These are phyloP conservation scores for Aspergillus spinulosporus DNA, from an alignment of 2,329 filamentous ascomycete species.

Conservation along the genomic window DNA sequence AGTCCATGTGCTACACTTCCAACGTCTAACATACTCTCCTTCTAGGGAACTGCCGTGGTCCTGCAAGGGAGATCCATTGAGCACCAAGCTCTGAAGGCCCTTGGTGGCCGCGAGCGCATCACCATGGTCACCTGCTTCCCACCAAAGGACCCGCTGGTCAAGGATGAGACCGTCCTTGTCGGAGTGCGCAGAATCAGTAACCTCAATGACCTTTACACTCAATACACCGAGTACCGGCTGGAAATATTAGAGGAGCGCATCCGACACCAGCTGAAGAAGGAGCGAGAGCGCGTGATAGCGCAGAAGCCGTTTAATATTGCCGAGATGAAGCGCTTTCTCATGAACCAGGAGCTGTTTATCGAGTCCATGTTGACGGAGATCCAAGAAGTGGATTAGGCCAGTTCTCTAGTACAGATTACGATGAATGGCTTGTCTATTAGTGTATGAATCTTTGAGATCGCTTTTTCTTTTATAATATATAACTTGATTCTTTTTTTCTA, in stretches of 20 bases:
- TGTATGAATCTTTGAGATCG: too few species aligned
- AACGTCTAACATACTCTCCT: too few species aligned
- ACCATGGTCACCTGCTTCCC: too few species aligned
- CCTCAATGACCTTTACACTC: slow-evolving; percentile 56
- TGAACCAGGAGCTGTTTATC: slow-evolving; percentile 35
- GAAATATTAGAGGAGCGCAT: slow-evolving; percentile 59
- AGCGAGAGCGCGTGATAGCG: slow-evolving; percentile 26
- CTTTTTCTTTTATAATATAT: too few species aligned
- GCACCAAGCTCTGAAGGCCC: too few species aligned
- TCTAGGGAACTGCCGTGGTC: too few species aligned
- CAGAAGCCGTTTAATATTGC: slow-evolving; percentile 25
- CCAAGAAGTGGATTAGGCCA: background rate
- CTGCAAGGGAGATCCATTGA: too few species aligned
- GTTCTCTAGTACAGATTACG: too few species aligned
- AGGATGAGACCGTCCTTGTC: slow-evolving; percentile 58
- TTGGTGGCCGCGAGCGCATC: too few species aligned
- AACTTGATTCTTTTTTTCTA: too few species aligned
- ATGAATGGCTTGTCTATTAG: too few species aligned
- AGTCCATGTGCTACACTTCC: too few species aligned
- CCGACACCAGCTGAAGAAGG: slow-evolving; percentile 44
- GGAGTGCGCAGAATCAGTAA: slow-evolving; percentile 59
- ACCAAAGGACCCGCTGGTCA: slow-evolving; percentile 28
- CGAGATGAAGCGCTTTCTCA: slow-evolving; percentile 33
- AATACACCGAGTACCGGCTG: slow-evolving; percentile 61
- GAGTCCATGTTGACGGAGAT: slow-evolving; percentile 40